These are phyloP conservation scores for Fraxinus excelsior DNA, from an alignment of 257 asterid genomes.

Conservation along the genomic window DNA sequence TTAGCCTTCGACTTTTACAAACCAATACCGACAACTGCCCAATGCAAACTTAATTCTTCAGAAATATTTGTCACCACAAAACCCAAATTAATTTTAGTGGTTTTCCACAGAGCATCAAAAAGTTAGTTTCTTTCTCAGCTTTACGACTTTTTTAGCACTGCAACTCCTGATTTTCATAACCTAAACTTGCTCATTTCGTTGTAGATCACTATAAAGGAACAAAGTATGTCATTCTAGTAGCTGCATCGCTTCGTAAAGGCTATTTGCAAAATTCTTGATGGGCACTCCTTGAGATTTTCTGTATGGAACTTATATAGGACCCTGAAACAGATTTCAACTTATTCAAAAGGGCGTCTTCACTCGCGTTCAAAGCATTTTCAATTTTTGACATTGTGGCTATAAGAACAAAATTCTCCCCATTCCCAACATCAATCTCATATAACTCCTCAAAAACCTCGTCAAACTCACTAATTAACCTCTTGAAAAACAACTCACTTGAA, in stretches of 20 bases:
- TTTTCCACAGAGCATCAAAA: background rate
- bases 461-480: constrained; percentile 41
- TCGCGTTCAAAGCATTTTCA: constrained; percentile 14
- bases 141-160: background rate
- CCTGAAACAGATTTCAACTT: constrained; percentile 53
- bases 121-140: background rate
- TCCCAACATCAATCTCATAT: constrained; percentile 73
- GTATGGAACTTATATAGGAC: constrained; percentile 48
- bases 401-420: constrained; percentile 77
- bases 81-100: background rate
- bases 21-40: background rate
- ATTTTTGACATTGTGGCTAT: constrained; percentile 52
- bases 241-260: background rate
- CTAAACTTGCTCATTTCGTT: background rate
- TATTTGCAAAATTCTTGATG: background rate
- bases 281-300: constrained; percentile 34
- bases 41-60: background rate
- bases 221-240: background rate
- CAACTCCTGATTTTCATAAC: background rate
- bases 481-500: constrained; percentile 37
- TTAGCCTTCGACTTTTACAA: background rate
- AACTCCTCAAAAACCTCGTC: constrained; percentile 56
- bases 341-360: constrained; percentile 33
- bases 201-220: background rate
- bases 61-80: background rate